Evolutionary conservation across 2,329 filamentous ascomycete genomes (phyloP).

Genomic region (Aphanocladium album): DNA sequence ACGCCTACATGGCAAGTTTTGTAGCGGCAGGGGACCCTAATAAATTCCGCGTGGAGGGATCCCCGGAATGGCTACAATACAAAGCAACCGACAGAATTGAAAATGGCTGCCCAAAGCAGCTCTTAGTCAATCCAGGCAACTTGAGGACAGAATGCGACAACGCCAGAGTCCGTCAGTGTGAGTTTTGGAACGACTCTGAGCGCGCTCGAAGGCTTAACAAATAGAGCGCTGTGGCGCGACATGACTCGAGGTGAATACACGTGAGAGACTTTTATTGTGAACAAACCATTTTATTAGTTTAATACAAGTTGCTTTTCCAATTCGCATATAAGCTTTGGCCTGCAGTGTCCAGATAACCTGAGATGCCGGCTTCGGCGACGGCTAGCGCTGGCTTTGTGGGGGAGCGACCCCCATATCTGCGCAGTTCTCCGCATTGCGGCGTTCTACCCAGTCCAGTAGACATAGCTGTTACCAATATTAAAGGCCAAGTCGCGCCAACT

Average conservation of each 20-base stretch:
- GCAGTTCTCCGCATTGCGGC: not conserved
- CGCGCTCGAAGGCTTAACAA: slow-evolving; percentile 1
- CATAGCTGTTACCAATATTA: not conserved
- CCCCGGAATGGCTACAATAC: slow-evolving; percentile 23
- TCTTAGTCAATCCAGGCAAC: not conserved
- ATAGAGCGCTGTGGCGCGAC: not conserved
- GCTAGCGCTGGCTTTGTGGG: not conserved
- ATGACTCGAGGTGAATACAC: not conserved
- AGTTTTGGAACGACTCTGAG: slow-evolving; percentile 11
- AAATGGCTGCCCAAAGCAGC: not conserved
- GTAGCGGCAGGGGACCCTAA: slow-evolving; percentile 32
- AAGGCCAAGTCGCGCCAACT: not conserved
- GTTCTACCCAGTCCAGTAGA: not conserved
- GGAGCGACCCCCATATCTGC: not conserved
- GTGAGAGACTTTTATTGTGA: too few relatives aligned
- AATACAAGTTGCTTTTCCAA: not conserved
- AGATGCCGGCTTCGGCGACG: not conserved
- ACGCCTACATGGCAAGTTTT: slow-evolving; percentile 34
- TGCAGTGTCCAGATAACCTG: not conserved
- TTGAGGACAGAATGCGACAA: not conserved
- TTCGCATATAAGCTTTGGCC: too few relatives aligned
- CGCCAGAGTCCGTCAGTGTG: not conserved
- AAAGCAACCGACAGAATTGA: slow-evolving; percentile 1
- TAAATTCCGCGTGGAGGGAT: slow-evolving; percentile 15
- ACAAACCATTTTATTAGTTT: too few relatives aligned